Conservation (phyloP, 192 early-diverging fungal species). For the Oehlia diaphana region DNA sequence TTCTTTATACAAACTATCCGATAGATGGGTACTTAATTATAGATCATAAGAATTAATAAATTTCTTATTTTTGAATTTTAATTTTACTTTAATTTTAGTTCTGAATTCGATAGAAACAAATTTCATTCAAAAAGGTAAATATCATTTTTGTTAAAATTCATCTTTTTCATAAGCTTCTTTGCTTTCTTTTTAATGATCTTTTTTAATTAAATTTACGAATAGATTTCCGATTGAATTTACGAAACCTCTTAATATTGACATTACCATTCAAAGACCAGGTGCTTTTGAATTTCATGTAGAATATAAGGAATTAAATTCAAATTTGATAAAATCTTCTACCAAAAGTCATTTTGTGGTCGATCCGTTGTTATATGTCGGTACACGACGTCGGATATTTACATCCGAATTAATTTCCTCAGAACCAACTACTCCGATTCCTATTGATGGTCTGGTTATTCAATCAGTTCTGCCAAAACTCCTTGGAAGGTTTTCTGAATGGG, state of each 20-base stretch:
- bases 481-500: conserved; percentile 80
- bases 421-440: conserved; percentile 55
- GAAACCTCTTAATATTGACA: conserved; percentile 48
- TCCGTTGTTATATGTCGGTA: conserved; percentile 68
- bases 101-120: conserved; percentile 39
- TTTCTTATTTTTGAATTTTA: too few relatives aligned
- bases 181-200: neutral
- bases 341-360: conserved; percentile 83
- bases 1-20: conserved; percentile 89
- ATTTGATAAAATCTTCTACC: conserved; percentile 36
- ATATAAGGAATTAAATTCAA: conserved; percentile 42
- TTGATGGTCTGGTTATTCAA: conserved; percentile 88
- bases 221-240: conserved; percentile 60
- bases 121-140: conserved; percentile 46
- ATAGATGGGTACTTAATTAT: conserved; percentile 54
- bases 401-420: conserved; percentile 23
- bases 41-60: neutral
- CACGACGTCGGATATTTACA: conserved; percentile 17
- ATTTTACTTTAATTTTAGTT: too few relatives aligned
- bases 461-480: conserved; percentile 98
- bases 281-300: conserved; percentile 89
- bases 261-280: conserved; percentile 66
- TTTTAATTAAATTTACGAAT: conserved; percentile 31
- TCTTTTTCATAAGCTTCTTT: neutral
- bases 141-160: conserved; percentile 10